Conservation (phyloP, 345 rosid species). For the Salix viminalis region DNA sequence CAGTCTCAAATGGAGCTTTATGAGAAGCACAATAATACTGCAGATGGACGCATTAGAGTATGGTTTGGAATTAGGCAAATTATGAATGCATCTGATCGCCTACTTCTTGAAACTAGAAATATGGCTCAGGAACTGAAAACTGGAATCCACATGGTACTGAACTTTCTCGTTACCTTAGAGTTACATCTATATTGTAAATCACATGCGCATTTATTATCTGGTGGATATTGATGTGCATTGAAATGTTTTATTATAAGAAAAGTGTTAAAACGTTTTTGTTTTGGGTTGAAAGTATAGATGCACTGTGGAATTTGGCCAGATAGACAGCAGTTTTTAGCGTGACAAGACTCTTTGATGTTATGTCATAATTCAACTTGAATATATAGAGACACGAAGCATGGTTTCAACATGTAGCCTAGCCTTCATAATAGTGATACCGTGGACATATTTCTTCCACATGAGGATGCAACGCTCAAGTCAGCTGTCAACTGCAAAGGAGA, state of each 20-base stretch:
- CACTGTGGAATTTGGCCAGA: not conserved
- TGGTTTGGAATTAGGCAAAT: constrained; percentile 68
- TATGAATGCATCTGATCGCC: constrained; percentile 60
- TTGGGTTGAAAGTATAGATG: not conserved
- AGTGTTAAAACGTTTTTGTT: not conserved
- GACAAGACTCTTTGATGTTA: not conserved
- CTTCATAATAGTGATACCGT: no score
- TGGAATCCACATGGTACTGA: constrained; percentile 68
- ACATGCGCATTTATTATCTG: not conserved
- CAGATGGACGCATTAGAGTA: constrained; percentile 59
- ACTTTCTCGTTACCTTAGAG: not conserved
- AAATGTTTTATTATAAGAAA: not conserved
- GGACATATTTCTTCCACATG: no score
- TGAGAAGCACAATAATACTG: constrained; percentile 53
- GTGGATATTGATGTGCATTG: not conserved
- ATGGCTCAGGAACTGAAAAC: constrained; percentile 54
- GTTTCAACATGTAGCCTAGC: no score
- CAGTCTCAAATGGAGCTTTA: constrained; percentile 66
- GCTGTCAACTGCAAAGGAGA: no score
- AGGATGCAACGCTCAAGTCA: no score
- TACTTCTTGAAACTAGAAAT: constrained; percentile 53
- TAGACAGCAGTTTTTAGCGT: not conserved
- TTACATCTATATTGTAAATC: not conserved
- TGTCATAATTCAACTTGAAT: not conserved
- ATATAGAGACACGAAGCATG: no score